phyloP scores from a whole-genome alignment of 352 stramenopile species.

The Pythium aquatile region DNA sequence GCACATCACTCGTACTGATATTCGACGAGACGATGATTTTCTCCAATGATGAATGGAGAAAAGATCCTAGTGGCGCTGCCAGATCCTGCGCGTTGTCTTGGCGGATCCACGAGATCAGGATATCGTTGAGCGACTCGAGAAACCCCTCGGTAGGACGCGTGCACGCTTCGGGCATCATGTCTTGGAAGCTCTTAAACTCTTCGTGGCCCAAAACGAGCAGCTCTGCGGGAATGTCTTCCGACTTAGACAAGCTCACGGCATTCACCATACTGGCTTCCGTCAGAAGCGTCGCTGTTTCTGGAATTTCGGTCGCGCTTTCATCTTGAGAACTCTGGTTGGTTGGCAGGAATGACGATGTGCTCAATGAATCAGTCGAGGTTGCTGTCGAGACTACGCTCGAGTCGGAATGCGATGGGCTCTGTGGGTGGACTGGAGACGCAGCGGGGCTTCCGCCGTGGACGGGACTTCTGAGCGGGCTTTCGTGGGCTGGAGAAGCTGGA shows the following conservation, averaged over 20 bases:
- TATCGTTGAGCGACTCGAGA: constrained; percentile 78
- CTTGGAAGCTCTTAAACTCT: constrained; percentile 77
- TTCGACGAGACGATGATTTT: constrained; percentile 75
- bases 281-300: constrained; percentile 20
- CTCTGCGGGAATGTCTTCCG: constrained; percentile 43
- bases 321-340: constrained; percentile 46
- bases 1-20: constrained; percentile 58
- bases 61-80: constrained; percentile 53
- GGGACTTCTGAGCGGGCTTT: constrained; percentile 57
- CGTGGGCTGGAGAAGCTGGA: constrained; percentile 32
- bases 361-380: constrained; percentile 66
- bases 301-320: constrained; percentile 1
- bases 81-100: constrained; percentile 74
- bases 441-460: constrained; percentile 46
- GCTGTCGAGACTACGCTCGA: constrained; percentile 43
- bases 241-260: constrained; percentile 25
- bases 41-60: constrained; percentile 64
- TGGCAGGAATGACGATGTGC: constrained; percentile 76
- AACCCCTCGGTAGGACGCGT: constrained; percentile 68
- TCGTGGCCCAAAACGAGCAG: constrained; percentile 64
- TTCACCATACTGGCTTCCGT: constrained; percentile 25
- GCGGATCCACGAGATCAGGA: constrained; percentile 81
- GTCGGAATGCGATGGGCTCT: constrained; percentile 73
- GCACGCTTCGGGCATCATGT: constrained; percentile 63
- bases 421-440: constrained; percentile 52